Percentiles rank a stretch among this genome's conserved stretches.
phyloP scores from a whole-genome alignment of 1,284 basidiomycete genomes.

The Leccinum griseonigrum region DNA sequence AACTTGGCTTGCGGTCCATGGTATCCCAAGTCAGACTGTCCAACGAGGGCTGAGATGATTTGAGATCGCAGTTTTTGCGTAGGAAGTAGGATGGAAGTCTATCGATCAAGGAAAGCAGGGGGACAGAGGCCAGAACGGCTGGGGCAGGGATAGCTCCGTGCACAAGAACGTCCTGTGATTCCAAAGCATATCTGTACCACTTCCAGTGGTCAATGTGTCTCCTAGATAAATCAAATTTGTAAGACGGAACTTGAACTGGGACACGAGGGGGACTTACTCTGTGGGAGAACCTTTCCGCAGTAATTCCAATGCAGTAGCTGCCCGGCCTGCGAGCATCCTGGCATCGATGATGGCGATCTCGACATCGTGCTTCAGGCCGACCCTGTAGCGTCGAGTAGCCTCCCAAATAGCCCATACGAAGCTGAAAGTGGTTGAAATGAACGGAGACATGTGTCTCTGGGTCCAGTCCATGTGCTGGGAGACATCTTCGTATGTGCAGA shows the following conservation, averaged over 20 bases:
- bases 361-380: conserved; percentile 66
- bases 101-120: conserved; percentile 58
- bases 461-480: conserved; percentile 72
- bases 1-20: conserved; percentile 55
- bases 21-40: conserved; percentile 59
- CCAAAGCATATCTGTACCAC: conserved; percentile 70
- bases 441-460: conserved; percentile 63
- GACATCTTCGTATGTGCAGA: conserved; percentile 57
- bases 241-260: background rate
- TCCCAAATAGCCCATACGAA: conserved; percentile 80
- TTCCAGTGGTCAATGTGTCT: conserved; percentile 65
- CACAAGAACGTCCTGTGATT: conserved; percentile 72
- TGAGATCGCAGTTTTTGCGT: conserved; percentile 35
- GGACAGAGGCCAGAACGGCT: conserved; percentile 66
- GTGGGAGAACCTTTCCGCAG: conserved; percentile 47
- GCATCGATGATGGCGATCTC: conserved; percentile 78
- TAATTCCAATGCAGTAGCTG: conserved; percentile 63
- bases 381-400: conserved; percentile 66
- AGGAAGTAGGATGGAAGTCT: conserved; percentile 72
- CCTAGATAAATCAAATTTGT: conserved; percentile 35
- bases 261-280: conserved; percentile 45
- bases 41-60: conserved; percentile 40
- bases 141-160: conserved; percentile 62
- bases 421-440: conserved; percentile 72
- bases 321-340: conserved; percentile 49